Base-by-base conservation (phyloP, 1,139 yeast species). In the Diutina ranongensis region DNA sequence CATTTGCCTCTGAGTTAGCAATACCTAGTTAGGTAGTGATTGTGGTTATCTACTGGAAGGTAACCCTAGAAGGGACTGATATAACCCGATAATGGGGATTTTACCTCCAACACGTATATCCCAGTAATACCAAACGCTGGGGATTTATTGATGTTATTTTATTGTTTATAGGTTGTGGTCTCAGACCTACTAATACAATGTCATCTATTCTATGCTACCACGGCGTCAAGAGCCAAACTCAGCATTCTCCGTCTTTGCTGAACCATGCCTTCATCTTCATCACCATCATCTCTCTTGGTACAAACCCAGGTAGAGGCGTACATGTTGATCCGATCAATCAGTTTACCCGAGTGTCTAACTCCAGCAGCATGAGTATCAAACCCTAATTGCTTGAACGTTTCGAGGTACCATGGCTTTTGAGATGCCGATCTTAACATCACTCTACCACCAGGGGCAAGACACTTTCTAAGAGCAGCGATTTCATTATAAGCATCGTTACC, bases 291-390 rank as follows among this genome's bases (percentile, higher is more conserved):
- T 19, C 54, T 44, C 50, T 83, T 83, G 35, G 81, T 79, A 58
- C 89, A 82, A 21, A 84, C 78, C 94, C 94, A 84, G 1, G 94
- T 83, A 4, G 89, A 82, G 1, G 94, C 94, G 58, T 84, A 84
- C 94, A 84, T 84, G 62, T 84, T 84, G 53, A 79, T 83, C 52
- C 94, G 72, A 59, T 84, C 94, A 60, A 84, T 83, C 49, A 83
- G 70, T 47, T 68, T 63, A 5, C 85, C 85, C 32, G 78, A 60
- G 46, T 65, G 61, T 62, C 94, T 74, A 31, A 80, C 72, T 12
- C 80, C 89, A 20, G 83, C 89, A 8, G 92, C 74, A 49, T 72
- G 68, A 60, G 88, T 80, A 46, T 58, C 61, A 60, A 83, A 84
- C 0, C 94, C 94, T 49, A 71, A 67, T 35, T 65, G 63, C 62